Evolutionary conservation across 2,329 filamentous ascomycete species (phyloP), one percentile per base, ranked within the genome.

Genomic region (Botrytis fabae): DNA sequence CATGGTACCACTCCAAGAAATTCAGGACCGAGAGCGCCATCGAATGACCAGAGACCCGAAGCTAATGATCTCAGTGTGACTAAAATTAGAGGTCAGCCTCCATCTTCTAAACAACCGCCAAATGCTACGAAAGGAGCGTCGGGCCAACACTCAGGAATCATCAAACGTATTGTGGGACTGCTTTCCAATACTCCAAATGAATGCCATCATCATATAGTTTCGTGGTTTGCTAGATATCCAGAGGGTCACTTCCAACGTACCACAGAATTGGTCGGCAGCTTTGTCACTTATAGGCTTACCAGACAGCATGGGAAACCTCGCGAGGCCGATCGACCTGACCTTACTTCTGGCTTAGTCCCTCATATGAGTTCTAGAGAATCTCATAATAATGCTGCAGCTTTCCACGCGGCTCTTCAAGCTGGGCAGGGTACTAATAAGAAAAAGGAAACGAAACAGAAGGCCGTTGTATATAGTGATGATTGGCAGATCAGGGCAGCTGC

Each of bases 401-500:
- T 86, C 66, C 86, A 86, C 2, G 88, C 91, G 12, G 91, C 92
- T 74, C 84, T 97, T 8, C 92, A 96, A 79, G 92, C 93, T 48
- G 93, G 93, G n/a, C 86, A 97, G 28, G 91, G 87, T 62, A 82
- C 84, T 22, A 85, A 96, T 32, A 90, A 88, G 79, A 89, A 87
- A 78, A 81, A 84, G 32, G 88, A 88, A 70, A 86, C 88, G 46
- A 84, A 86, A 44, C 82, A 86, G 12, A 88, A 88, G 76, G 85
- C 85, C 75, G 85, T 90, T 2, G 83, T 89, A 0, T 97, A 96
- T 80, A 86, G 87, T 32, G 93, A 95, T 73, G 95, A 97, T 79
- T 98, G 95, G 95, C 94, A 97, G 81, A 89, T 97, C 73, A 92
- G 90, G 80, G 93, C 93, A 18, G 92, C 92, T 12, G 91, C 93